Base-by-base conservation (phyloP, 352 stramenopile species). In the Pythium sp. region DNA sequence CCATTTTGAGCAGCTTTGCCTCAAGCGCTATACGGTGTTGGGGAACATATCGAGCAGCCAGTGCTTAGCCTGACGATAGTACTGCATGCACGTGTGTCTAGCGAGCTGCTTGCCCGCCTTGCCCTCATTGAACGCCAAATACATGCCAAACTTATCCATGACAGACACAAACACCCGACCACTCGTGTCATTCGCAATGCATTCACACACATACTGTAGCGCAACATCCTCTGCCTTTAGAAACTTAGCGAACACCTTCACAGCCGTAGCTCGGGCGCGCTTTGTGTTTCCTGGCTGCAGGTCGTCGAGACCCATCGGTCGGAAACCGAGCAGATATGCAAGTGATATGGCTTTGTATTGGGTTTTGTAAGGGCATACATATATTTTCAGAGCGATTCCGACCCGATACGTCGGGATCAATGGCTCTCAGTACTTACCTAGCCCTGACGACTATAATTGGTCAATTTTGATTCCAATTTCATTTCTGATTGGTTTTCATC, bases 241-340 rank as follows among this genome's bases (percentile, higher is more conserved):
- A 4, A 55, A 55, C n/a, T 30, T 55, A 4, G n/a, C 6, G n/a
- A 55, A 55, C n/a, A 55, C 47, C 47, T 55, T 55, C 7, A 55
- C 47, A 55, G 47, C 47, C 47, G 47, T 55, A 55, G 47, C 47
- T 55, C 47, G 20, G n/a, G 47, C n/a, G 7, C 47, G 47, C 47
- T 55, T 55, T 55, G 47, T 6, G n/a, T 32, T 55, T 55, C n/a
- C 47, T 30, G 47, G n/a, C 47, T 55, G n/a, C 47, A 55, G n/a
- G 47, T 55, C 7, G 47, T 55, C 47, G 1, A 55, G 47, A 55
- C 47, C 47, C n/a, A 55, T 55, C n/a, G 20, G 46, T 22, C n/a
- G 49, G 49, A 55, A 30, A 55, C 6, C n/a, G 49, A 55, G n/a
- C 49, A 30, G 49, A 5, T 55, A 55, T 55, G n/a, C 0, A 0